Evolutionary conservation across 768 basidiomycete species (phyloP), one percentile per base, ranked within the genome.

Genomic region (Flagelloscypha sp.): DNA sequence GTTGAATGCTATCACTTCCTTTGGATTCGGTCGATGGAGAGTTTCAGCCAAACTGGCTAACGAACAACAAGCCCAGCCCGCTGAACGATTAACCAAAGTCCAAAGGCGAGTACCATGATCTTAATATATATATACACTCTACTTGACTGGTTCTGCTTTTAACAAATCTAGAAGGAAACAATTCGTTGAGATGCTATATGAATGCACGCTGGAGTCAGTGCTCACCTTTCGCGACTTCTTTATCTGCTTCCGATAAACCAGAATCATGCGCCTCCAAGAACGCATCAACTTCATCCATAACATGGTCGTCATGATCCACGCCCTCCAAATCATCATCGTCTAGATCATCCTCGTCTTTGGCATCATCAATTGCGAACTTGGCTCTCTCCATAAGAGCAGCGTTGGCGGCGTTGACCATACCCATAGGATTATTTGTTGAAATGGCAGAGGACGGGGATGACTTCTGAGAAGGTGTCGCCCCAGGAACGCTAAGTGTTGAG

Each of bases 351-450:
- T 83, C 84, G 38, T 88, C 86, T 35, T 79, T 82, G 3, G 81
- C 87, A 57, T 92, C 89, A 51, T 99, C 95, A 41, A 98, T 95
- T n/a, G 89, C 89, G 54, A 99, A 99, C 44, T 84, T 82, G 17
- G 88, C 90, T 27, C 94, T 68, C 54, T 94, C 86, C 82, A 93
- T 82, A 30, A 89, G 66, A 20, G 86, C 85, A 21, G 82, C 82
- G 44, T 76, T 84, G 33, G 82, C 85, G 0, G 79, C 81, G 48
- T 81, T 68, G 31, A 87, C 65, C 63, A 84, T 72, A 5, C 80
- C 71, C 53, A 77, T 64, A 15, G 79, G 71, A 18, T 37, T 9
- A 20, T 10, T 10, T 39, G 35, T 31, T 42, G 13, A n/a, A 13
- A 35, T n/a, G 9, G 35, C 21, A 25, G 56, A 55, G 45, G 40